phyloP scores from a whole-genome alignment of 2,329 filamentous ascomycete species.

The Paecilomyces formosus region DNA sequence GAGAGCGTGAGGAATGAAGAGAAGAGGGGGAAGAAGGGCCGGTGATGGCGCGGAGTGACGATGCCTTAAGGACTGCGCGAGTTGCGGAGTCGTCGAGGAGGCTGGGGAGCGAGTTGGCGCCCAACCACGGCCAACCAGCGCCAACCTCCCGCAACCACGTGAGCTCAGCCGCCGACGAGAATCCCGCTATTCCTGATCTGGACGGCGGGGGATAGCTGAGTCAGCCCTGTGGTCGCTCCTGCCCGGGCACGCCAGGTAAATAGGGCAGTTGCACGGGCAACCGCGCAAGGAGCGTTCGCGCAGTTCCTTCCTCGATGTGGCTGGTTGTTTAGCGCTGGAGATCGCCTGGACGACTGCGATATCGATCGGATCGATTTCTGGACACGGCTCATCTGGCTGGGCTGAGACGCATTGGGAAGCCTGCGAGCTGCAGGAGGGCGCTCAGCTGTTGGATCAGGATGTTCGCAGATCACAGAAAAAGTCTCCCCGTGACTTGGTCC shows the following conservation, averaged over 20 bases:
- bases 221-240: background rate
- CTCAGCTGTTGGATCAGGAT: too few species aligned
- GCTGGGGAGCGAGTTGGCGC: background rate
- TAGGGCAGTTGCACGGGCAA: constrained; percentile 6
- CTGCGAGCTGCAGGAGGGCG: too few species aligned
- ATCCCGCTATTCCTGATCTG: background rate
- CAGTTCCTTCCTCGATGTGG: background rate
- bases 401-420: too few species aligned
- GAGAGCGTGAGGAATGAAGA: constrained; percentile 7
- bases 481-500: too few species aligned
- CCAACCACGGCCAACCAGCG: constrained; percentile 12
- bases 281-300: background rate
- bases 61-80: background rate
- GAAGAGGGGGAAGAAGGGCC: background rate
- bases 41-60: background rate
- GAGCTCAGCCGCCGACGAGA: constrained; percentile 19
- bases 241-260: background rate
- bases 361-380: too few species aligned
- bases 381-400: too few species aligned
- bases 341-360: background rate
- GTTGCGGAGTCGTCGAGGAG: background rate
- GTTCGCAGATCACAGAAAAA: too few species aligned
- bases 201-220: background rate
- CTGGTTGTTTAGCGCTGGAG: background rate
- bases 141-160: constrained; percentile 14